Conservation (phyloP, 805 yeast genomes). For the Candida qinlingensis region DNA sequence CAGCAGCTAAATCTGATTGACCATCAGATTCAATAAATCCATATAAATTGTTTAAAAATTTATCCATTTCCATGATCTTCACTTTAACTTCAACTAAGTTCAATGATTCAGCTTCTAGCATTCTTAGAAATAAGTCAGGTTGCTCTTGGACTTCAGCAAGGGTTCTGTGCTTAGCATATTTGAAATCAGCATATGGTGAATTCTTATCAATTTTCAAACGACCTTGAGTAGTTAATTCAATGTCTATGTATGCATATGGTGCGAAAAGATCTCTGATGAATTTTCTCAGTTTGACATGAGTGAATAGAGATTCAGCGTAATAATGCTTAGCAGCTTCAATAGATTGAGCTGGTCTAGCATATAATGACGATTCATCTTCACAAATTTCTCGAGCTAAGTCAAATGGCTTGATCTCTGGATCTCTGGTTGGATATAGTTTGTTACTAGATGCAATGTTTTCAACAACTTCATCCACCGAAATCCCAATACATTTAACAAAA, state of each 20-base stretch:
- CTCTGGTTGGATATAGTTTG: constrained; percentile 68
- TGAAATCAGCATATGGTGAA: constrained; percentile 82
- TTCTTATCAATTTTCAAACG: constrained; percentile 68
- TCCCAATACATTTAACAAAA: constrained; percentile 67
- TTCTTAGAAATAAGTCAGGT: constrained; percentile 82
- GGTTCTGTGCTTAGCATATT: constrained; percentile 80
- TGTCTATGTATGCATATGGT: constrained; percentile 61
- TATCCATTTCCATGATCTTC: constrained; percentile 34
- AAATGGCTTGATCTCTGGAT: constrained; percentile 54
- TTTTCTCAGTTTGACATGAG: constrained; percentile 74
- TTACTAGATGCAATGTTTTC: constrained; percentile 69
- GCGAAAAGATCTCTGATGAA: constrained; percentile 60
- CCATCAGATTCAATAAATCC: constrained; percentile 68
- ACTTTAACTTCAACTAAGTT: constrained; percentile 69
- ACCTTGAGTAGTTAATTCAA: constrained; percentile 81
- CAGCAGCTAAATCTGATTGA: constrained; percentile 63
- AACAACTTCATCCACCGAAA: constrained; percentile 74
- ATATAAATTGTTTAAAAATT: constrained; percentile 40
- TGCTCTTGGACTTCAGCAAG: constrained; percentile 65
- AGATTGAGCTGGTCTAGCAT: constrained; percentile 55
- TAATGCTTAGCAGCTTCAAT: constrained; percentile 68
- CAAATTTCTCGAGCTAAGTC: constrained; percentile 46
- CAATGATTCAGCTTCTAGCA: constrained; percentile 84
- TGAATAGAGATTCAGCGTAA: constrained; percentile 73
- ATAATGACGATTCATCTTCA: constrained; percentile 36